Evolutionary conservation across 2,329 filamentous ascomycete species (phyloP).

Genomic region (Stromatinia cepivora): DNA sequence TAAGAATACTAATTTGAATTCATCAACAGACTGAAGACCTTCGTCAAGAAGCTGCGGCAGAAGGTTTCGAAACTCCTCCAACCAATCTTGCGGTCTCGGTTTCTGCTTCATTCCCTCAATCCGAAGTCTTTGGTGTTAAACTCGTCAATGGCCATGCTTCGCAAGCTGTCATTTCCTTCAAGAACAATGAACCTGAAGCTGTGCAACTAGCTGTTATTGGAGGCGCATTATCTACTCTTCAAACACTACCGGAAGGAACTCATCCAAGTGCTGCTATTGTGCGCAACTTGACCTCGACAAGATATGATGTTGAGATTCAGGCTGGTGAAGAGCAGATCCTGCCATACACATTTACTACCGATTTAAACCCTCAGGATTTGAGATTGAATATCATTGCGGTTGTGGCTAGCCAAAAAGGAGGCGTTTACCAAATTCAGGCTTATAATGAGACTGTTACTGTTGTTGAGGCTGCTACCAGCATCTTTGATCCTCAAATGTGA

Average conservation of each 20-base stretch:
- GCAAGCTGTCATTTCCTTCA: conserved; percentile 76
- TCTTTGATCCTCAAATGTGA: conserved; percentile 89
- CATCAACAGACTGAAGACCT: conserved; percentile 25
- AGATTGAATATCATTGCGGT: conserved; percentile 75
- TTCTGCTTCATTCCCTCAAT: conserved; percentile 62
- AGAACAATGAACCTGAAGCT: conserved; percentile 77
- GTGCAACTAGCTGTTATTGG: conserved; percentile 75
- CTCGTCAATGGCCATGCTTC: conserved; percentile 90
- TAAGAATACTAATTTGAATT: conserved; percentile 8
- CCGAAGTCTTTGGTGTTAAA: conserved; percentile 85
- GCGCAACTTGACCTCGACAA: conserved; percentile 79
- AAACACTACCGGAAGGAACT: conserved; percentile 51
- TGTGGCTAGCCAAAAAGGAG: conserved; percentile 64
- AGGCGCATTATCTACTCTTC: conserved; percentile 66
- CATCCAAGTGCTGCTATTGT: conserved; percentile 59
- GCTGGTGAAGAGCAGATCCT: conserved; percentile 74
- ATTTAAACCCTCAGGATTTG: conserved; percentile 91
- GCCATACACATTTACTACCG: conserved; percentile 81
- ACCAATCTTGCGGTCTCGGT: conserved; percentile 63
- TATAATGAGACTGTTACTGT: conserved; percentile 83
- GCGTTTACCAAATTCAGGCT: conserved; percentile 73
- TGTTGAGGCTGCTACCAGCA: conserved; percentile 85
- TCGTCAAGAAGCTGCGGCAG: conserved; percentile 30
- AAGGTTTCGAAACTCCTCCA: conserved; percentile 33
- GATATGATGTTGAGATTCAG: conserved; percentile 72